Base-by-base conservation (phyloP, 805 yeast genomes). In the Jamesozyma hellenica region DNA sequence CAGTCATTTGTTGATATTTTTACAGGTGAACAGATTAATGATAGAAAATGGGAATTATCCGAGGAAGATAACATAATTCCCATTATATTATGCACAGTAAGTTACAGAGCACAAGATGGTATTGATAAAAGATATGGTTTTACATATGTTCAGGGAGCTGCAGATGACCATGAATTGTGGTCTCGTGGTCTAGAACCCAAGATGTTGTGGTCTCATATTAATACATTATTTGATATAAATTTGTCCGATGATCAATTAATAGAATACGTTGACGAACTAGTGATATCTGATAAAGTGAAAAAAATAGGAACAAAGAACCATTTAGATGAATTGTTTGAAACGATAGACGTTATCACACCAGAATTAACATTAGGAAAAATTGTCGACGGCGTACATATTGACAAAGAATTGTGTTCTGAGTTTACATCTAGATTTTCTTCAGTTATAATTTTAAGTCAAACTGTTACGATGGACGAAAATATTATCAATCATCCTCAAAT, bases 131-230 rank as follows among this genome's bases (percentile, higher is more conserved):
- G 68, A 35, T 43, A 56, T 8, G 79, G 77, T 0, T 79, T 62
- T 47, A 60, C 69, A 0, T 87, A 87, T 53, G 82, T 86, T 1
- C 96, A 86, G 58, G 96, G 96, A 1, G 92, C 95, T 0, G 96
- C 92, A 0, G 96, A 87, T 58, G 96, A 88, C 51, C 95, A 87
- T 55, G 96, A 87, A 51, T 64, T 79, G 10, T 87, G 96, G 96
- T 72, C 80, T 0, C 65, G 71, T 4, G 63, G 68, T 0, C 56
- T 85, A 25, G 70, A 67, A 1, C 76, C 88, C 0, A 49, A 51
- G 0, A 36, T 73, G 21, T 72, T 82, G 36, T 85, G 94, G 94
- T 38, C 52, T 3, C 52, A 71, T 42, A 37, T 55, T 3, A 58
- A 54, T 0, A 15, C 13, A 3, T 50, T 72, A 15, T 45, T 52